phyloP scores from a whole-genome alignment of 805 yeast species.

The Candida gorgasii region DNA sequence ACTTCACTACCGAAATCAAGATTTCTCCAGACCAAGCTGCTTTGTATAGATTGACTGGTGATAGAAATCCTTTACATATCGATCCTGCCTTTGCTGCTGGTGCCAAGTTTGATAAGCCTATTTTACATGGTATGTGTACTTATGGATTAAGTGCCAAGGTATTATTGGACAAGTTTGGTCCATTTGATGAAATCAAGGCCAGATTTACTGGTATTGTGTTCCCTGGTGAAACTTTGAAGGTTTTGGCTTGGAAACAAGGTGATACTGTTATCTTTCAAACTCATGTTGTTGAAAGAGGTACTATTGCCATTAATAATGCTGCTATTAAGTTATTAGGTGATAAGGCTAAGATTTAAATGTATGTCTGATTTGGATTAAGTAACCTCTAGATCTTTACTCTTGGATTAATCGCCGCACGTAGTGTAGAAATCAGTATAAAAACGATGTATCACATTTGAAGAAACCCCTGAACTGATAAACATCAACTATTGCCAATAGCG shows the following conservation, averaged over 20 bases:
- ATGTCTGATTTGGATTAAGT: conserved; percentile 3
- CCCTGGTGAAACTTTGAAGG: conserved; percentile 88
- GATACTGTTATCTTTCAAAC: conserved; percentile 77
- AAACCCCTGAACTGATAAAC: too few species aligned
- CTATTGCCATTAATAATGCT: conserved; percentile 81
- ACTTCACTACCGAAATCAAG: conserved; percentile 56
- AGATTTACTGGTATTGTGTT: conserved; percentile 89
- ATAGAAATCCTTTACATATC: conserved; percentile 91
- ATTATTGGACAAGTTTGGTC: conserved; percentile 77
- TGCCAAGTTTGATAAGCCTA: conserved; percentile 83
- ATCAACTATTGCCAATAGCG: too few species aligned
- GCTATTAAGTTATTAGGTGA: conserved; percentile 62
- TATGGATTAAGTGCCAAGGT: conserved; percentile 81
- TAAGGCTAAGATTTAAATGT: conserved; percentile 38
- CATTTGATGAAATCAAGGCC: conserved; percentile 79
- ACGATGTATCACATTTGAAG: too few species aligned
- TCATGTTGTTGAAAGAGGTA: conserved; percentile 72
- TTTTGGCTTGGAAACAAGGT: conserved; percentile 83
- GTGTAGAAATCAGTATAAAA: too few species aligned
- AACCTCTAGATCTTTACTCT: too few species aligned
- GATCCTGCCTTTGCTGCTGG: conserved; percentile 89
- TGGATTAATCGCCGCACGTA: too few species aligned
- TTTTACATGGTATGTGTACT: conserved; percentile 88
- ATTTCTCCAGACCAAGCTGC: conserved; percentile 80
- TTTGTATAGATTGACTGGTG: conserved; percentile 88